These are phyloP conservation scores for Pochonia chlamydosporia DNA, from an alignment of 2,329 filamentous ascomycete species.

Conservation along the genomic window DNA sequence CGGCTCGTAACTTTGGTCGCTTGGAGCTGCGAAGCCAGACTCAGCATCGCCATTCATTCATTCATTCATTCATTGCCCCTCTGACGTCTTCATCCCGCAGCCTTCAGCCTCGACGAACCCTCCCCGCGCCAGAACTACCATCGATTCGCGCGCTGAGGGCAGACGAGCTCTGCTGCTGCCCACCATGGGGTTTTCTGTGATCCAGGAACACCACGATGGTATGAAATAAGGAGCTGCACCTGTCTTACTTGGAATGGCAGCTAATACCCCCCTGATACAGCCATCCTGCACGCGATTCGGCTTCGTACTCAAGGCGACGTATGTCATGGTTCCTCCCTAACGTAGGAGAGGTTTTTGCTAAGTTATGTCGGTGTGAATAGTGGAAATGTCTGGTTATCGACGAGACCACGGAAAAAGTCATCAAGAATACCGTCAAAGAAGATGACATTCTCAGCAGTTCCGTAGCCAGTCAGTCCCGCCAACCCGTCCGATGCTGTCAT, in stretches of 20 bases:
- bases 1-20: too few species aligned
- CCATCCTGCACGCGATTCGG: slow-evolving; percentile 51
- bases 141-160: slow-evolving; percentile 4
- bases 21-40: too few species aligned
- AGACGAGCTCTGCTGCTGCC: slow-evolving; percentile 19
- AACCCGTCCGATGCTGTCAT: slow-evolving; percentile 8
- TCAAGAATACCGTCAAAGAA: slow-evolving; percentile 87
- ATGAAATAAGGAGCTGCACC: not conserved
- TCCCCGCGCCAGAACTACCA: not conserved
- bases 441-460: slow-evolving; percentile 97
- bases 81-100: too few species aligned
- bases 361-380: slow-evolving; percentile 36
- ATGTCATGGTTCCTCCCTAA: slow-evolving; percentile 24
- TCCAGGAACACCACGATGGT: slow-evolving; percentile 69
- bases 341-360: not conserved
- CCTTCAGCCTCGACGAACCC: too few species aligned
- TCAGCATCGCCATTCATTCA: too few species aligned
- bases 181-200: slow-evolving; percentile 78
- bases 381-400: slow-evolving; percentile 97
- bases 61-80: too few species aligned
- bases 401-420: slow-evolving; percentile 72
- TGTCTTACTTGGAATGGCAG: not conserved
- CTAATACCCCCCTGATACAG: slow-evolving; percentile 15
- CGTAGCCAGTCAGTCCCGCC: slow-evolving; percentile 69
- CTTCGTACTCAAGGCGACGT: slow-evolving; percentile 78